Evolutionary conservation across 306 rosid species (phyloP), one percentile per base, ranked within the genome.

Genomic region (Fragaria vesca): DNA sequence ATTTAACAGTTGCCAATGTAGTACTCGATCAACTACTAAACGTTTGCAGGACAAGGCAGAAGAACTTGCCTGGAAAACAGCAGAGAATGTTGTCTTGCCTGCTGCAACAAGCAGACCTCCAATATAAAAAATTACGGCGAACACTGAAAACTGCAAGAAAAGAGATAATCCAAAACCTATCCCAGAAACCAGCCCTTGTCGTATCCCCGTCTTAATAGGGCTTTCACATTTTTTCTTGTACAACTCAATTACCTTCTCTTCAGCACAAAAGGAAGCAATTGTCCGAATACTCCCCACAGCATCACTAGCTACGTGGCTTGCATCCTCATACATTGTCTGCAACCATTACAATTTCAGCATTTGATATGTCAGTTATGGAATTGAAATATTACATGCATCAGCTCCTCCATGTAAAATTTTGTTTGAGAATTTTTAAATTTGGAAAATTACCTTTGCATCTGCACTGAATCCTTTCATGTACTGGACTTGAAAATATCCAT

Each of bases 281-380:
- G 95, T 93, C 79, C 97, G 85, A 54, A 93, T 93, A 73, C 90
- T 91, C 71, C 96, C 91, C 12, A 88, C 97, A 7, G 96, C 94
- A 58, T 91, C 94, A 57, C 75, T 93, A 4, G 91, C 97, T 17
- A 89, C 82, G 76, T 91, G 90, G 78, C 97, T 93, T 24, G 98
- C 98, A 63, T 88, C 97, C 83, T 91, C 98, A 34, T 91, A 89
- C 84, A 89, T 86, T 85, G 83, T 84, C 98, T 91, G 76, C 72
- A 9, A 78, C 54, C 66, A 80, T 58, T 8, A 66, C 2, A 75
- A 67, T 18, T 20, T 45, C 77, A 82, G 54, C 12, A 52, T 24
- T 43, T 45, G 6, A 51, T 60, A n/a, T 57, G 28, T 21, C 12
- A 57, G 63, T 8, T 54, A 60, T 26, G 0, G 26, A 57, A 57